Base-by-base conservation (phyloP, 371 early-diverging fungal genomes). In the Apophysomyces variabilis region DNA sequence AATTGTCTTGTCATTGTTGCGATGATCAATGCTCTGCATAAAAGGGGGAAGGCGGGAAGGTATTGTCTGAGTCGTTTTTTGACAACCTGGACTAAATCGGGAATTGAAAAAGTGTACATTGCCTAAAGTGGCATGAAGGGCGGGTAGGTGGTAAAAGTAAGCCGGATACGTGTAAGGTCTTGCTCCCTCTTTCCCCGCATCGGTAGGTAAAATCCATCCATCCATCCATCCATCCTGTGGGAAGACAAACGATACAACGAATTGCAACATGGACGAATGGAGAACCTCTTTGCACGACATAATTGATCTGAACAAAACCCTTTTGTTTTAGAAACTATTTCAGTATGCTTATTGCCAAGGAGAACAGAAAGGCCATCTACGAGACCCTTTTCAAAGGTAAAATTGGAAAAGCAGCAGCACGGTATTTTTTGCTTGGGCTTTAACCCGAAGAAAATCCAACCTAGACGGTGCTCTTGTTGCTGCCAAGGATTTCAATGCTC, bases 391-490 rank as follows among this genome's bases (percentile, higher is more conserved):
- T 93, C 90, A 90, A 90, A 85, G 91, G 91, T 90, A 85, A 71
- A 75, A 26, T 26, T 26, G 32, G 32, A 26, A 26, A 26, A 26
- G 32, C 32, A 26, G 1, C 32, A 26, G 32, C 32, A 26, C 32
- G 3, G 32, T 26, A 3, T 26, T 26, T 26, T 26, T 26, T 3
- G 32, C 3, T 26, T 26, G 32, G 32, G 32, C 3, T 26, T 26
- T 26, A 26, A 26, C 32, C 3, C 3, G 32, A 26, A 26, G 32
- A 26, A 26, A 26, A 58, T 66, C 47, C 37, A n/a, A 50, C 16
- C 54, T 50, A 90, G 99, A 97, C 87, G 99, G 99, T 73, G 97
- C 96, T 77, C 80, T 99, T 72, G 97, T 97, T 68, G 99, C 96
- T 85, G 93, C 96, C 89, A 98, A 98, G 92, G 98, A 98, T 90